Percentiles rank a stretch among this genome's conserved stretches.
These are phyloP conservation scores for Termitomyces sp. DNA, from an alignment of 768 basidiomycete genomes.

Conservation along the genomic window DNA sequence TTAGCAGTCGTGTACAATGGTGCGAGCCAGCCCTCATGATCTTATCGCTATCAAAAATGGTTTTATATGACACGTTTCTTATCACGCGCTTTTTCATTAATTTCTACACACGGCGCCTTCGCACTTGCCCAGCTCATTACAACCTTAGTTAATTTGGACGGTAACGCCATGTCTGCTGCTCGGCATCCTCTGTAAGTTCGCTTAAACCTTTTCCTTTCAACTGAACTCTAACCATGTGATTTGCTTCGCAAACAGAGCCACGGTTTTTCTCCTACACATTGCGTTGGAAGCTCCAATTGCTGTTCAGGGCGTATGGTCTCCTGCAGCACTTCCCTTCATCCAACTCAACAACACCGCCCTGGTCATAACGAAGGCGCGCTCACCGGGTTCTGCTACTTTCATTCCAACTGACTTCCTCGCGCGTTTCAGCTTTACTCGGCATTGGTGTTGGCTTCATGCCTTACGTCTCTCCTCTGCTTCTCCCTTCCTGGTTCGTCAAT, in stretches of 20 bases:
- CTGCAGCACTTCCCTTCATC: constrained; percentile 63
- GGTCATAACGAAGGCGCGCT: constrained; percentile 66
- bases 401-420: neutral
- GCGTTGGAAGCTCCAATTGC: constrained; percentile 77
- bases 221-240: too few relatives aligned
- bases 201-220: neutral
- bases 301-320: constrained; percentile 69
- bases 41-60: too few relatives aligned
- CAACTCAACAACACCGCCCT: constrained; percentile 81
- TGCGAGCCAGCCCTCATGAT: too few relatives aligned
- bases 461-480: constrained; percentile 60
- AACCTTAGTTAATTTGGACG: too few relatives aligned
- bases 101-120: too few relatives aligned
- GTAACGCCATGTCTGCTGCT: constrained; percentile 6
- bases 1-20: too few relatives aligned
- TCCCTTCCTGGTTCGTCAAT: constrained; percentile 64
- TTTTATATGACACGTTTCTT: too few relatives aligned
- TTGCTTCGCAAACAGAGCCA: too few relatives aligned
- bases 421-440: constrained; percentile 61
- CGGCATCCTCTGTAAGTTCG: constrained; percentile 8
- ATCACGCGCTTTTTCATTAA: too few relatives aligned
- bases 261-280: constrained; percentile 75
- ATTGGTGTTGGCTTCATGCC: constrained; percentile 55
- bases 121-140: too few relatives aligned
- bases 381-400: too few relatives aligned